Evolutionary conservation across 208 protist species (phyloP), one percentile per base, ranked within the genome.

Genomic region (Trypanosoma melophagium): DNA sequence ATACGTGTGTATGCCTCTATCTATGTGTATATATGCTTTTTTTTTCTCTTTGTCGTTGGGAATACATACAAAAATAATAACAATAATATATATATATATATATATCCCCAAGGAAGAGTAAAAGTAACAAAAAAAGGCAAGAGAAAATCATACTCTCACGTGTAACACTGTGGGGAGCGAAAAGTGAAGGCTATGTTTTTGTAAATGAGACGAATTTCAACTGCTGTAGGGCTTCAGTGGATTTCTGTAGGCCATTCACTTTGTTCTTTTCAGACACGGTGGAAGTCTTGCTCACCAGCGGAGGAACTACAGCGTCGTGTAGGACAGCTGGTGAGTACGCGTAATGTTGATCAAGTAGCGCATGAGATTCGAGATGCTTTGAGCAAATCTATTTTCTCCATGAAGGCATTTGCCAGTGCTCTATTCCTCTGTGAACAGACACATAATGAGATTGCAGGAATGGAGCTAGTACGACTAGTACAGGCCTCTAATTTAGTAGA

Each of bases 401-500:
- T 66, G 60, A 74, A 74, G 44, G 68, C 82, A 1, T 69, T 91
- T 49, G 75, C 86, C 24, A 78, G 77, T 25, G 70, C 83, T 3
- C 70, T 91, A 0, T 88, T 79, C 60, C 74, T 79, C 14, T 88
- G 81, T 44, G 81, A 86, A 24, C 45, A 57, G 17, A 51, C 53
- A 25, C 66, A 72, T 25, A 63, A 73, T 17, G 77, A 76, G 7
- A 44, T 50, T 5, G 50, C 68, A 0, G 87, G 81, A 3, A 76
- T 90, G 1, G 51, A 68, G 10, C 80, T 93, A 2, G 73, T 93
- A 14, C 42, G 57, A 0, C 71, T 83, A 56, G 78, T 87, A 22
- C 79, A 76, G 16, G 58, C 9, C 13, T 72, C 53, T 50, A 31
- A 60, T 8, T 28, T 68, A 3, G 40, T 68, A 12, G 45, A 60